Conservation (phyloP, 2,329 filamentous ascomycete species). For the Didymella pomorum region DNA sequence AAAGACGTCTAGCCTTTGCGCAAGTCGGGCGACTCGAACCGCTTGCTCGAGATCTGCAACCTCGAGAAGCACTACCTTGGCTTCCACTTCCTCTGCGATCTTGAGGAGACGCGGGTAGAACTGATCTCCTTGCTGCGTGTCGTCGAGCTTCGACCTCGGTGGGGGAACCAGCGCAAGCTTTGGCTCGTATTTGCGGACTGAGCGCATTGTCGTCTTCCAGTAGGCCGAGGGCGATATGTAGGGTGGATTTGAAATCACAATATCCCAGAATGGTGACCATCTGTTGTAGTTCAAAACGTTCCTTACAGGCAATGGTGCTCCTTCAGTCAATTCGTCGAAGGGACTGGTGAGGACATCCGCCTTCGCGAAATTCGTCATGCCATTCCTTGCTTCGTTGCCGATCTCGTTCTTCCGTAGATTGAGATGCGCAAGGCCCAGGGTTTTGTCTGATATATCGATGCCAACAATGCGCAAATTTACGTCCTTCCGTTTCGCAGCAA, state of each 20-base stretch:
- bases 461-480: constrained; percentile 65
- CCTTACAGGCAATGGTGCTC: constrained; percentile 23
- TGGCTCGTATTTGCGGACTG: constrained; percentile 84
- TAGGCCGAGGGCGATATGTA: constrained; percentile 79
- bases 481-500: constrained; percentile 50
- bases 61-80: constrained; percentile 71
- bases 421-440: constrained; percentile 69
- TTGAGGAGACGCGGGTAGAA: constrained; percentile 75
- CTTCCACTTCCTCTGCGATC: constrained; percentile 59
- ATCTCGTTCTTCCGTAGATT: constrained; percentile 63
- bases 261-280: constrained; percentile 54
- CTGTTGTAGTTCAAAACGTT: constrained; percentile 24
- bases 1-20: constrained; percentile 33
- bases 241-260: constrained; percentile 88
- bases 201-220: constrained; percentile 69
- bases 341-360: constrained; percentile 59
- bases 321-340: constrained; percentile 51
- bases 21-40: constrained; percentile 65
- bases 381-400: constrained; percentile 16
- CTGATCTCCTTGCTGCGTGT: constrained; percentile 55
- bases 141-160: constrained; percentile 18
- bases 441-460: constrained; percentile 74
- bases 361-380: constrained; percentile 56
- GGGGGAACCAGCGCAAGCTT: constrained; percentile 73
- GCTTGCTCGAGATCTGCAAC: constrained; percentile 76